Evolutionary conservation across 2,329 filamentous ascomycete species (phyloP), one percentile per base, ranked within the genome.

Genomic region (Colletotrichum filicis): DNA sequence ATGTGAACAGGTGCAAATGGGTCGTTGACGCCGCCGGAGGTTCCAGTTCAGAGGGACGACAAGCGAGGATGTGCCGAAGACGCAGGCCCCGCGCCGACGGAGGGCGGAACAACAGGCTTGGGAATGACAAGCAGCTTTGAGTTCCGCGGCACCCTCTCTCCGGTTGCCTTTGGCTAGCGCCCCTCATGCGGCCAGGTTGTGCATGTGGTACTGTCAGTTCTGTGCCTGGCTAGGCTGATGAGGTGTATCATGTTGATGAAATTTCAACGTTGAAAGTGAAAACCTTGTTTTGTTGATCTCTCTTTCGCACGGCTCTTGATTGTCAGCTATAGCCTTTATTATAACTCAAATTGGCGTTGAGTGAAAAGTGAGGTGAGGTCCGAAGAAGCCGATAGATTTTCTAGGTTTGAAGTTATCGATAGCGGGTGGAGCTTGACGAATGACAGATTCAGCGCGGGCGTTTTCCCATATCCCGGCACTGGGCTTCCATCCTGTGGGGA

Each of bases 241-340:
- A 52, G 46, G n/a, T 69, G 68, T 67, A 28, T 73, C 70, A 73
- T 22, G 26, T 73, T 65, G 60, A 70, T 14, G n/a, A 30, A 35
- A 28, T 55, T 32, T n/a, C 46, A 49, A 32, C 58, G 24, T 35
- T 19, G 26, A 58, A 30, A 24, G 26, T 24, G 30, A 65, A 73
- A 73, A 73, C 35, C 65, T 57, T 70, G 60, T 73, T 73, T 73
- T n/a, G 60, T 61, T 56, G 57, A 19, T 12, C n/a, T 52, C 61
- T 35, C 26, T 37, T 57, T 65, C 19, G 35, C 22, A 56, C 55
- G 56, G 28, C 24, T 32, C 30, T 55, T 16, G 12, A 37, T 16
- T 35, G n/a, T 56, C 16, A 26, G 52, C 56, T 53, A 64, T 26
- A 30, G 32, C 24, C 16, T 30, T 59, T 5, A 32, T 59, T 63